These are phyloP conservation scores for Inga oerstediana DNA, from an alignment of 306 rosid species.

Conservation along the genomic window DNA sequence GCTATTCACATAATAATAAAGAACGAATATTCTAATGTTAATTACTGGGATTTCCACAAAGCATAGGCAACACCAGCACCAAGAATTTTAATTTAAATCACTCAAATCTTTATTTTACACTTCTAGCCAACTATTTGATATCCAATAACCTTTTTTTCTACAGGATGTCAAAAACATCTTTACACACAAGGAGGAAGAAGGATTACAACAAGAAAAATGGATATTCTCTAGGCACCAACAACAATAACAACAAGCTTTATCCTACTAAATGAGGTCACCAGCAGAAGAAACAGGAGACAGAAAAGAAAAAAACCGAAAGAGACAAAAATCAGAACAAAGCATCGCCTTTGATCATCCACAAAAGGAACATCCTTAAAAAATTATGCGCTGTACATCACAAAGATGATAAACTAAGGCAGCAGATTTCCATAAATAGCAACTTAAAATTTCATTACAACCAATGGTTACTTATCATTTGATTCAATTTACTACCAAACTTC, in stretches of 20 bases:
- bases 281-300: neutral
- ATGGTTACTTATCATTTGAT: conserved; percentile 5
- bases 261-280: neutral
- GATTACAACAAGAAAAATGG: neutral
- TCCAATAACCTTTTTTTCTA: neutral
- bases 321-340: neutral
- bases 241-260: neutral
- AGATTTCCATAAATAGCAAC: conserved; percentile 6
- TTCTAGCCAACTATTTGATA: neutral
- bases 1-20: neutral
- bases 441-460: neutral
- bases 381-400: neutral
- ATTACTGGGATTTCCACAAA: neutral
- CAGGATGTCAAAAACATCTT: neutral
- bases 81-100: neutral
- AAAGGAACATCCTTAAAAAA: neutral
- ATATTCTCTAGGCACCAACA: neutral
- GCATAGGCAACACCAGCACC: neutral
- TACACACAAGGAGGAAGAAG: neutral
- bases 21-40: too few relatives aligned
- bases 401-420: neutral
- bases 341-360: neutral
- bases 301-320: neutral
- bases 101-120: neutral
- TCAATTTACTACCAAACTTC: conserved; percentile 6